Base-by-base conservation (phyloP, 805 yeast genomes). In the Metschnikowia cerradonensis region DNA sequence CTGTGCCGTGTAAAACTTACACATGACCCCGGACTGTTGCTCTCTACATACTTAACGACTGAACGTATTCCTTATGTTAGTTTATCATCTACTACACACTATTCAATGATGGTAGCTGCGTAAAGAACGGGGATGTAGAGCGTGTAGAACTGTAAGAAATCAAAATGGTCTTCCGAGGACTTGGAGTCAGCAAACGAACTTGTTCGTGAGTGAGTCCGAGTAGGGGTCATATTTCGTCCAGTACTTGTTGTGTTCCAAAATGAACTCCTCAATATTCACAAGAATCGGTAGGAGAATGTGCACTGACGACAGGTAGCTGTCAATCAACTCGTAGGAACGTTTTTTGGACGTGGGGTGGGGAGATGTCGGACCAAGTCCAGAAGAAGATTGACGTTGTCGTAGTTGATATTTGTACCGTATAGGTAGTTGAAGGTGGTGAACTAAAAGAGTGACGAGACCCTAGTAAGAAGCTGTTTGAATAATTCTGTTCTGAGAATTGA, bases 211-310 rank as follows among this genome's bases (percentile, higher is more conserved):
- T n/a, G n/a, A 42, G 15, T 19, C 19, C 3, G 48, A n/a, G 19
- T 38, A 38, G 2, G 55, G 66, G 30, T 63, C 59, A 35, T 51
- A 57, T 14, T 56, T 54, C 19, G 68, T 68, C 85, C 85, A 81
- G 55, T 72, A 81, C 15, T 61, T 60, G 32, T 77, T 80, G 59
- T 80, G 84, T 41, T 73, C 74, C 23, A 61, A 60, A 3, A 70
- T 51, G 53, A 80, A 77, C 31, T 72, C 77, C 17, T 64, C 60
- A 30, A 79, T 56, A 54, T 80, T 81, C 34, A 71, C 66, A 49
- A 81, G 52, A 4, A 81, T 63, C 0, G 86, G 86, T 8, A 81
- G 60, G n/a, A 81, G 67, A 6, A 80, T 77, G 57, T 81, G 85
- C 13, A 81, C 81, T 0, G 83, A 77, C 45, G 72, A 74, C 10